Conservation (phyloP, 345 rosid genomes). For the Lumnitzera racemosa region DNA sequence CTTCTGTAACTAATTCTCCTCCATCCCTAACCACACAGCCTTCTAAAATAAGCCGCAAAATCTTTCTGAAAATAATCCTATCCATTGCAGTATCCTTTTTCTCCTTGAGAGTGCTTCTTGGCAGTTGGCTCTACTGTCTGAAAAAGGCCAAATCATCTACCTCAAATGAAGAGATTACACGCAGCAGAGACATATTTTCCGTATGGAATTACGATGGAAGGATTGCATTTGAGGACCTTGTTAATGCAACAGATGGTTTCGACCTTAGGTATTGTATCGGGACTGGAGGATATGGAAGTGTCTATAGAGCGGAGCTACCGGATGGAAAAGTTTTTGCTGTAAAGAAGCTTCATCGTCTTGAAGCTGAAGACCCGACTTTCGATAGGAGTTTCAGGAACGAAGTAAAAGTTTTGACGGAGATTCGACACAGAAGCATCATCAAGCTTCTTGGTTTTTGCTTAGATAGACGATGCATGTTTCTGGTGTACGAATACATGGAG, state of each 20-base stretch:
- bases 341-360: slow-evolving; percentile 12
- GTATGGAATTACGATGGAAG: slow-evolving; percentile 9
- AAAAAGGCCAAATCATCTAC: not conserved
- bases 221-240: slow-evolving; percentile 11
- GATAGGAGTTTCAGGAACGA: slow-evolving; percentile 5
- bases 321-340: slow-evolving; percentile 9
- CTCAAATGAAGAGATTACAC: accelerated
- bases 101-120: not conserved
- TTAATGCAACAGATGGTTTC: slow-evolving; percentile 13
- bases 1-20: too few species aligned
- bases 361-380: not conserved
- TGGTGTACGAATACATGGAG: slow-evolving; percentile 12
- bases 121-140: not conserved
- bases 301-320: slow-evolving; percentile 12
- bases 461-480: not conserved
- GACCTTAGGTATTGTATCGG: slow-evolving; percentile 22
- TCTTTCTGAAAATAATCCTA: too few species aligned
- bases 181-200: not conserved
- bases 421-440: slow-evolving; percentile 8
- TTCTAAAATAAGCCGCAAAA: too few species aligned
- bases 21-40: too few species aligned
- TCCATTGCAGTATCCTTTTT: not conserved
- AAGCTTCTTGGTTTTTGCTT: slow-evolving; percentile 5
- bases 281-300: slow-evolving; percentile 18
- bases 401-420: slow-evolving; percentile 1